Conservation (phyloP, 805 yeast species). For the Cyberlindnera bimundalis region DNA sequence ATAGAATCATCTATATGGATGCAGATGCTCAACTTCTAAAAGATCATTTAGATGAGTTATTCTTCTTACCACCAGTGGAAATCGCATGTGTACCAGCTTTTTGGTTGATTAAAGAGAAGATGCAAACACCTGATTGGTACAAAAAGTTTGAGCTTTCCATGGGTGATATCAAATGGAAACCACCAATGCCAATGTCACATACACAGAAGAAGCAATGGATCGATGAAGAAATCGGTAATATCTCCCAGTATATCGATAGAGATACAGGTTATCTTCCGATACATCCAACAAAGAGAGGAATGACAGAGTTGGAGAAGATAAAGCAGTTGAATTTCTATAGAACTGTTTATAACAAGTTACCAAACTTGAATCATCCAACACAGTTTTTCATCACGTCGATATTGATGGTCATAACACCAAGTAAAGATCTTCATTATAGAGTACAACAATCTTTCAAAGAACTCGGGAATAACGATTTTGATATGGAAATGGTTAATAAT, state of each 20-base stretch:
- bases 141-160: constrained; percentile 9
- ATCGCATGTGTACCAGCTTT: constrained; percentile 46
- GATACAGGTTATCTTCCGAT: not conserved
- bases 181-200: not conserved
- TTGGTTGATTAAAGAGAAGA: constrained; percentile 29
- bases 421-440: constrained; percentile 21
- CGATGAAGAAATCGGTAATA: constrained; percentile 24
- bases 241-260: not conserved
- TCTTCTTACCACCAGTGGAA: constrained; percentile 43
- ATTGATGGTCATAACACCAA: constrained; percentile 57
- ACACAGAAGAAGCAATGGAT: constrained; percentile 26
- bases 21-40: constrained; percentile 45
- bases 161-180: not conserved
- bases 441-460: constrained; percentile 24
- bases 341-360: constrained; percentile 25
- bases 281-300: not conserved
- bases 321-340: not conserved
- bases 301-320: not conserved
- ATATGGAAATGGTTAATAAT: constrained; percentile 48
- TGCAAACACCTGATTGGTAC: constrained; percentile 9
- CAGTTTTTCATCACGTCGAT: constrained; percentile 38
- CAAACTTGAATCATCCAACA: constrained; percentile 30
- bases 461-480: constrained; percentile 37
- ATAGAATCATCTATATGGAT: constrained; percentile 55
- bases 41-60: constrained; percentile 46